phyloP scores from a whole-genome alignment of 1,284 basidiomycete genomes.

The Ustilago esculenta region DNA sequence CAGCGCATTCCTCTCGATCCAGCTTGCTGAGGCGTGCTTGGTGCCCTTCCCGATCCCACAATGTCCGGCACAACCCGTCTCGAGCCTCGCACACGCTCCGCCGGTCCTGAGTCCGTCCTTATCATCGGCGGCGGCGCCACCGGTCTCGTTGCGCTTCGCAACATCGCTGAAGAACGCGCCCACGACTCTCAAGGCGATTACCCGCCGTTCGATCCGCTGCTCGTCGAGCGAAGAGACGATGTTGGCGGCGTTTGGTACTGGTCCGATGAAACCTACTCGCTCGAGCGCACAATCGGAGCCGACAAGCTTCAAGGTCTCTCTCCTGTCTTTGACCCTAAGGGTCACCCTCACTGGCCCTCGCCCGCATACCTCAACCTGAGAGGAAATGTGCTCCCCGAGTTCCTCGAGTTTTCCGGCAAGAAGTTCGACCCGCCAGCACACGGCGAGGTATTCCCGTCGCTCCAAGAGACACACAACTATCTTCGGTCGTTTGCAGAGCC shows the following conservation, averaged over 20 bases:
- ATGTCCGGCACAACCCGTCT: slow-evolving; percentile 1
- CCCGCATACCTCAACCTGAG: slow-evolving; percentile 57
- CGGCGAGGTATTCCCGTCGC: slow-evolving; percentile 50
- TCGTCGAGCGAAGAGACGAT: slow-evolving; percentile 52
- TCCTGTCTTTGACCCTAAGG: slow-evolving; percentile 29
- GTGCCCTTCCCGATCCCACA: too few relatives aligned
- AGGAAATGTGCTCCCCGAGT: slow-evolving; percentile 60
- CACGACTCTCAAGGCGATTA: slow-evolving; percentile 15
- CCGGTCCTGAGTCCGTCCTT: slow-evolving; percentile 40
- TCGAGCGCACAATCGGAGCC: slow-evolving; percentile 29
- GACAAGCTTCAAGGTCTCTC: slow-evolving; percentile 25
- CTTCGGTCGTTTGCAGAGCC: slow-evolving; percentile 41
- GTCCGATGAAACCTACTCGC: slow-evolving; percentile 33
- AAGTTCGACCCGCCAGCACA: slow-evolving; percentile 41
- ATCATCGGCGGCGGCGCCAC: slow-evolving; percentile 60
- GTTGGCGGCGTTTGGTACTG: slow-evolving; percentile 62
- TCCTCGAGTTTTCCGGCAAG: slow-evolving; percentile 48
- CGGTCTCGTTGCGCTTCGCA: slow-evolving; percentile 55
- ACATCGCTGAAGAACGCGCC: slow-evolving; percentile 29
- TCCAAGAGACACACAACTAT: slow-evolving; percentile 54
- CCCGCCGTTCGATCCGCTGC: slow-evolving; percentile 33
- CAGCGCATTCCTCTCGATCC: too few relatives aligned
- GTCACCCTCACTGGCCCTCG: slow-evolving; percentile 52
- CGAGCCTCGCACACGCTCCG: slow-evolving; percentile 13
- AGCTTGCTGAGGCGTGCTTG: too few relatives aligned